Evolutionary conservation across 768 basidiomycete species (phyloP), one percentile per base, ranked within the genome.

Genomic region (Lentinula raphanica): DNA sequence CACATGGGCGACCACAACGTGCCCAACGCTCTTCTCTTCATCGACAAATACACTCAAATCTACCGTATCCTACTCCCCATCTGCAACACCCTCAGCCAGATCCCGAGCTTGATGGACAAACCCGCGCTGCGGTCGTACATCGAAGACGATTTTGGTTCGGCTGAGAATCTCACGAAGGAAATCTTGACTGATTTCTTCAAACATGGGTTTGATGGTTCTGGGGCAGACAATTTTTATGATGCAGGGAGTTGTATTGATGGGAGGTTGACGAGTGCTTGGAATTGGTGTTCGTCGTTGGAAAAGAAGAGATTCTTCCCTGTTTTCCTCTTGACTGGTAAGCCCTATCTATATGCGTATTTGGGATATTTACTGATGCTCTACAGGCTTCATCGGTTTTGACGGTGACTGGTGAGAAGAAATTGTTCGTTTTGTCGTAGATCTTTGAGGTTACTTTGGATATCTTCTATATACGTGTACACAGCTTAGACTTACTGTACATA

Each of bases 31-130:
- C 77, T 93, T 49, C 83, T 93, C 73, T 93, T 94, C 79, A 92
- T 93, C 64, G 90, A 94, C 79, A 94, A 94, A 68, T 94, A 94
- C 72, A 91, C 91, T 12, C 92, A 94, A 68, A 88, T 94, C 49
- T 94, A 93, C 72, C 88, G 92, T 63, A 94, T 94, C 66, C 83
- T 93, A 21, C 78, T 93, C 25, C 92, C 92, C 3, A 88, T 94
- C 58, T 92, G 90, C 75, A 93, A 88, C 63, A 84, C 90, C 28
- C 79, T 94, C 54, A 76, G 79, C 3, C 86, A 91, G 61, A 88
- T 93, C 59, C 84, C 87, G 13, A 64, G 66, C n/a, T 73, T 93
- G 21, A 75, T 78, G 6, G 74, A 81, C 51, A 90, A 86, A 62
- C 88, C 90, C 15, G 86, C 88, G 8, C 65, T 94, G 31, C 78